phyloP scores from a whole-genome alignment of 2,329 filamentous ascomycete species.

The Microsporum ferrugineum region DNA sequence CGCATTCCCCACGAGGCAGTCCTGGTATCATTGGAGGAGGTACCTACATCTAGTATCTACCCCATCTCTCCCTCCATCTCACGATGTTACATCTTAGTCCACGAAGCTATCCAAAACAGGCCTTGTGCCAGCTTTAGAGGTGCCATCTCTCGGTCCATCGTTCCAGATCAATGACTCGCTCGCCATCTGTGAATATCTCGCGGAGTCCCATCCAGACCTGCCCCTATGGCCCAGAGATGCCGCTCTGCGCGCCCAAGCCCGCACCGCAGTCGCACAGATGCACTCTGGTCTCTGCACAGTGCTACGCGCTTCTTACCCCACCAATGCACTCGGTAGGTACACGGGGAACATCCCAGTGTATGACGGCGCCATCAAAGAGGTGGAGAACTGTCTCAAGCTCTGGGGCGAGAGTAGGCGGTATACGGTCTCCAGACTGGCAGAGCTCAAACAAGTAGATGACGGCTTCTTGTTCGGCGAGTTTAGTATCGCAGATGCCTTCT shows the following conservation, averaged over 20 bases:
- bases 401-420: constrained; percentile 21
- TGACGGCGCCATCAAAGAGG: constrained; percentile 19
- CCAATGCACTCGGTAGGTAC: constrained; percentile 25
- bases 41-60: constrained; percentile 8
- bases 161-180: constrained; percentile 22
- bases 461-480: constrained; percentile 29
- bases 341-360: constrained; percentile 23
- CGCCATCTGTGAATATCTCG: constrained; percentile 26
- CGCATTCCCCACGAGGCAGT: constrained; percentile 21
- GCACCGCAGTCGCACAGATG: constrained; percentile 25
- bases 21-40: constrained; percentile 20
- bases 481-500: constrained; percentile 30
- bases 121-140: constrained; percentile 22
- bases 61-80: neutral
- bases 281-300: constrained; percentile 23
- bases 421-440: constrained; percentile 18
- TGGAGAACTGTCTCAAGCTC: constrained; percentile 19
- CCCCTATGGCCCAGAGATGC: constrained; percentile 25
- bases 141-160: constrained; percentile 15
- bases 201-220: constrained; percentile 22
- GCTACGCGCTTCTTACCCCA: constrained; percentile 18
- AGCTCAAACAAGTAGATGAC: constrained; percentile 21
- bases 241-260: constrained; percentile 23
- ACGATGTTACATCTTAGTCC: constrained; percentile 12
- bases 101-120: constrained; percentile 21